Evolutionary conservation across 1,139 yeast species (phyloP), one percentile per base, ranked within the genome.

Genomic region (Meyerozyma smithsonii): DNA sequence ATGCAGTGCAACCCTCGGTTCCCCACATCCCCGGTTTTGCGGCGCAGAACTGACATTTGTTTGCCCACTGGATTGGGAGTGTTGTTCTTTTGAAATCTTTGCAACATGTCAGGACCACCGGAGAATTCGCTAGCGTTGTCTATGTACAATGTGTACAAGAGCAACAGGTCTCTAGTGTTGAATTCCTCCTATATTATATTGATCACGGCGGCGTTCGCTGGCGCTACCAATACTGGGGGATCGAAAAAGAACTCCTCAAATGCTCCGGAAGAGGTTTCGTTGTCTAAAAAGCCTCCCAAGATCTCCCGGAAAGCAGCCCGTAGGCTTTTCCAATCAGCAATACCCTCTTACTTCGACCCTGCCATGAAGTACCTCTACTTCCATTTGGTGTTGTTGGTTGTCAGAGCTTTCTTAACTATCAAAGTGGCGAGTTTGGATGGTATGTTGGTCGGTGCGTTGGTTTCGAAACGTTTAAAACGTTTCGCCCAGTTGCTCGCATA

Each of bases 401-500:
- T 75, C 4, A 73, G 96, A 48, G 94, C 96, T 0, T 61, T 83
- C 30, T 65, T 90, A 30, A 84, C 96, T 2, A 72, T 90, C 39
- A 81, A 82, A 53, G 94, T 89, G 17, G 97, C 97, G 4, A 79
- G 84, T 14, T 69, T 90, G 45, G 97, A 90, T 59, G 97, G 97
- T 51, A 71, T 73, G 53, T 67, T 90, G 40, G 96, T 90, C 4
- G 89, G 96, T 0, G 80, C 89, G 1, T 70, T 90, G 47, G 88
- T 90, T 25, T 76, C 84, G 33, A 88, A 84, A 46, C 72, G 74
- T 39, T 84, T 89, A 42, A 69, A 69, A 37, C 72, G 71, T 37
- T 90, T 90, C 55, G 65, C 84, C 41, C 71, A 74, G 48, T 70
- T 84, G 35, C 64, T 89, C 43, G 72, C 78, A 1, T 72, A 79